These are phyloP conservation scores for Strobilomyces dryophilus DNA, from an alignment of 768 basidiomycete species.

Conservation along the genomic window DNA sequence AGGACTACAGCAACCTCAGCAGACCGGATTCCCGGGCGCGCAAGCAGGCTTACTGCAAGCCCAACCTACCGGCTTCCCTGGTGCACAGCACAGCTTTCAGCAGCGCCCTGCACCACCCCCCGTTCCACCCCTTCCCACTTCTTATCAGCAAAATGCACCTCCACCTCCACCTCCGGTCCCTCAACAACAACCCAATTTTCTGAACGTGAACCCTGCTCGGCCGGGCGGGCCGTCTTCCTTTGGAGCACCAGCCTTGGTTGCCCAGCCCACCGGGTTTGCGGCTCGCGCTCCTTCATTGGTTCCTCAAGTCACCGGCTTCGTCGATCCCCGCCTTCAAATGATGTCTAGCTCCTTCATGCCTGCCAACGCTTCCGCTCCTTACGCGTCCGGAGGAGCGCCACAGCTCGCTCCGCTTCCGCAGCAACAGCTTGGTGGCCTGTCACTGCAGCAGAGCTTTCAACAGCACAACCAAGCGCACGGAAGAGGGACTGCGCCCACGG, in stretches of 20 bases:
- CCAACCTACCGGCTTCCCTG: constrained; percentile 50
- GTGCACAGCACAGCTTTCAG: constrained; percentile 23
- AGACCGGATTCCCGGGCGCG: constrained; percentile 41
- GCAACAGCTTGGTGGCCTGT: constrained; percentile 48
- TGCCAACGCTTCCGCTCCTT: constrained; percentile 55
- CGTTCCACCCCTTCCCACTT: constrained; percentile 58
- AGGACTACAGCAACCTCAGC: constrained; percentile 42
- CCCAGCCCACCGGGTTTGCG: constrained; percentile 44
- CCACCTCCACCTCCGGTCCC: constrained; percentile 33
- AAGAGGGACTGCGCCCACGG: constrained; percentile 58
- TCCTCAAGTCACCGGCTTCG: constrained; percentile 73
- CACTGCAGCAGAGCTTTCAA: constrained; percentile 82
- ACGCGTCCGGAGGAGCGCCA: constrained; percentile 55
- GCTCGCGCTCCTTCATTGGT: constrained; percentile 48
- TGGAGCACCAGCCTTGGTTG: constrained; percentile 7
- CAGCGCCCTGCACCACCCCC: constrained; percentile 48
- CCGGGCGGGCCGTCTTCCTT: constrained; percentile 32
- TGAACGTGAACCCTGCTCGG: constrained; percentile 51
- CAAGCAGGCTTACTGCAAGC: constrained; percentile 41
- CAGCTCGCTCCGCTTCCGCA: constrained; percentile 57
- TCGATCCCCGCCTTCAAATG: constrained; percentile 81
- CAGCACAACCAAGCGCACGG: constrained; percentile 77
- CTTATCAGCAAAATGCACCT: constrained; percentile 52
- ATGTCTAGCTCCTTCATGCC: constrained; percentile 95
- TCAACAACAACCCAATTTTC: constrained; percentile 44